Evolutionary conservation across 140 eudicot genomes (phyloP), one percentile per base, ranked within the genome.

Genomic region (Eryngium alpinum): DNA sequence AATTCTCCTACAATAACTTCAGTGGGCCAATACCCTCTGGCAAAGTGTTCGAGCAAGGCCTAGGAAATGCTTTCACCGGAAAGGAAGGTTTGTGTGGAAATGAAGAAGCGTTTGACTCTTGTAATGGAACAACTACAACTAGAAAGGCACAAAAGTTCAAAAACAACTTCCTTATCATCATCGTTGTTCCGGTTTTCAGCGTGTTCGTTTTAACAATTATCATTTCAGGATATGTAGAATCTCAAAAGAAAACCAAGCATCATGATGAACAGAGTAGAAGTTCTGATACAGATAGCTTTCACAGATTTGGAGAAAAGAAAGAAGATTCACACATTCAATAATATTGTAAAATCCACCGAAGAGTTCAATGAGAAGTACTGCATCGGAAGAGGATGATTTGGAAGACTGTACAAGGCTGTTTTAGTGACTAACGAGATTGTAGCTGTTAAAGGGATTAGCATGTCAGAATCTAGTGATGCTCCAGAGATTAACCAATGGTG

Each of bases 381-480:
- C 87, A 92, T 95, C 27, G 97, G 99, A 29, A 88, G 70, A 87
- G 99, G 99, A 78, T 94, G 95, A 28, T 92, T 92, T 57, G 97
- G 99, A 34, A 92, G 86, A 16, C 97, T 94, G 50, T 94, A 90
- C 82, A 92, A 80, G 85, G 97, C 97, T 16, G 82, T 79, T 22
- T 78, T 94, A 78, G 71, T 84, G 5, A 86, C 75, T 43, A 95
- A 97, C 18, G 92, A 88, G 65, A 80, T 81, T 7, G 89, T 91
- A 60, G 99, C 97, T 1, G 95, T 92, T 46, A 94, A 94, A 83
- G 86, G 83, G 83, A 88, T 92, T 67, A 83, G 84, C 67, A 57
- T 86, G 63, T 56, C 86, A 19, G 88, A 91, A 16, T 84, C 92
- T 28, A 77, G 70, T 11, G 91, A 94, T 10, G 57, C 84, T 77